Evolutionary conservation across 108 stramenopile genomes (phyloP).

Genomic region (Pseudonitzschia pungens): DNA sequence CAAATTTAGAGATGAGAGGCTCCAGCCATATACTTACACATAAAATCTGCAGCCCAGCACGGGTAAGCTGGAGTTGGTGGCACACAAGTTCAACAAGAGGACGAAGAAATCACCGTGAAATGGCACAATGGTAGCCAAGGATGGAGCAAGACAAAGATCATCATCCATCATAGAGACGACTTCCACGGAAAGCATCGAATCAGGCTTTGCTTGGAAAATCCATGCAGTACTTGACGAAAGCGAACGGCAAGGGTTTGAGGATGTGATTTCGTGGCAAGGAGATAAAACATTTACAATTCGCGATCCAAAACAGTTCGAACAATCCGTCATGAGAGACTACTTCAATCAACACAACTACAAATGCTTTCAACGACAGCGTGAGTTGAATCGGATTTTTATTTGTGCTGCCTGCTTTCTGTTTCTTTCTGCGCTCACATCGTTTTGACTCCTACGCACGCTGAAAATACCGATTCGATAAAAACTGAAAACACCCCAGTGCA

Average conservation of each 20-base stretch:
- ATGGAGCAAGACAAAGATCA: background rate
- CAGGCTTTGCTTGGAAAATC: slow-evolving; percentile 54
- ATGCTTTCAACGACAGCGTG: slow-evolving; percentile 71
- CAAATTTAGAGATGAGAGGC: too few species aligned
- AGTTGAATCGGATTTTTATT: background rate
- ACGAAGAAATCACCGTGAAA: background rate
- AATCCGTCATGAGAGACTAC: slow-evolving; percentile 60
- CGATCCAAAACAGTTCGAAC: slow-evolving; percentile 45
- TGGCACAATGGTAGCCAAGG: background rate
- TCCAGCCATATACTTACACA: too few species aligned
- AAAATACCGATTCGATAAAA: background rate
- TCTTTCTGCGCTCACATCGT: background rate
- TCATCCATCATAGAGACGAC: background rate
- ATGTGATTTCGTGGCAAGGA: slow-evolving; percentile 65
- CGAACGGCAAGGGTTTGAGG: slow-evolving; percentile 40
- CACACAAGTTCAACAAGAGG: too few species aligned
- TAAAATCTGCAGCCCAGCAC: too few species aligned
- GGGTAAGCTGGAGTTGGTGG: too few species aligned
- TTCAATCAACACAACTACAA: slow-evolving; percentile 80
- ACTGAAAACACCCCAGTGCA: background rate
- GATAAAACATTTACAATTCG: slow-evolving; percentile 50
- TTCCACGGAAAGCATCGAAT: background rate
- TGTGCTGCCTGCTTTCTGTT: background rate
- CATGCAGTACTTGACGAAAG: slow-evolving; percentile 53
- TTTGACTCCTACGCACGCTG: background rate